phyloP scores from a whole-genome alignment of 176 grass and related monocot genomes.

The Aegilops speltoides region DNA sequence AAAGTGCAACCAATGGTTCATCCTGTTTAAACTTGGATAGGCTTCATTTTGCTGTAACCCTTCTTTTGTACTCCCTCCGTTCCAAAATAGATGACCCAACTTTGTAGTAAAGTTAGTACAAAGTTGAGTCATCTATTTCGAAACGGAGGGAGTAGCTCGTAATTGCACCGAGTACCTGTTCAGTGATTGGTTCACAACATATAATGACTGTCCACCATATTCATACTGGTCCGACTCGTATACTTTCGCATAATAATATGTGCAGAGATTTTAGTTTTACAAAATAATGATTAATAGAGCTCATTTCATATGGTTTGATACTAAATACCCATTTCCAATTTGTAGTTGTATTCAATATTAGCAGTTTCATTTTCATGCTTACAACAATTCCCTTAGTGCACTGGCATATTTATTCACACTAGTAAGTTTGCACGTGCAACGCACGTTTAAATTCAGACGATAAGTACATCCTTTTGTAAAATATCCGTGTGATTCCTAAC shows the following conservation, averaged over 20 bases:
- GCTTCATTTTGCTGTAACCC: not conserved
- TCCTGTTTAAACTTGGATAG: not conserved
- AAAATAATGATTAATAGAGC: not conserved
- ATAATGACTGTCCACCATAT: not conserved
- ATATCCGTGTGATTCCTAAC: no score
- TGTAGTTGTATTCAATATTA: not conserved
- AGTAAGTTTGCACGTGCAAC: no score
- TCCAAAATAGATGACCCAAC: no score
- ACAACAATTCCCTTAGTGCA: not conserved
- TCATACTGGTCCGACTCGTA: not conserved
- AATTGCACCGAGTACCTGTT: not conserved
- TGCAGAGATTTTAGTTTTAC: not conserved
- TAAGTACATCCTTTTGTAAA: no score
- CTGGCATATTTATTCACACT: not conserved
- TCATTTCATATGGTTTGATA: not conserved
- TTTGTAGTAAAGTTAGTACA: no score
- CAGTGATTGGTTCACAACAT: not conserved
- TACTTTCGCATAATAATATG: not conserved
- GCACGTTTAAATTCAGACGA: no score
- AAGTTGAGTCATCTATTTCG: no score
- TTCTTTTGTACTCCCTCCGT: not conserved
- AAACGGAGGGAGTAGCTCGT: not conserved
- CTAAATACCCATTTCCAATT: not conserved
- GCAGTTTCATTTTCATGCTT: constrained; percentile 12
- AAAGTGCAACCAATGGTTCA: not conserved